Evolutionary conservation across 805 yeast species (phyloP), one percentile per base, ranked within the genome.

Genomic region (Candida sphagnicola): DNA sequence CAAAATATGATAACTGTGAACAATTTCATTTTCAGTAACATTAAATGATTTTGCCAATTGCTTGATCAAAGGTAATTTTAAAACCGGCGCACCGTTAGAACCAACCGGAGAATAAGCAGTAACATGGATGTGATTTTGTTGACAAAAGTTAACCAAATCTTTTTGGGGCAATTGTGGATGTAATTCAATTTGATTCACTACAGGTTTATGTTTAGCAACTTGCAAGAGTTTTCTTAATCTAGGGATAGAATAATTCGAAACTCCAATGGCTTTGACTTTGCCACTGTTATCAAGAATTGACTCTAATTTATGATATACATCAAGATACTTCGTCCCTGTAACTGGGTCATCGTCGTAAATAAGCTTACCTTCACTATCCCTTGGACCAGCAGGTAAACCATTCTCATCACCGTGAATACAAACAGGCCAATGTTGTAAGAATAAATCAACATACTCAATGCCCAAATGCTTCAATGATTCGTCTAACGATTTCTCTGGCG

Each of bases 41-140:
- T 58, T 53, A 50, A 84, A 73, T 58, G 79, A 78, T 41, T 71
- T 53, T 13, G 88, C 86, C 28, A 85, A 55, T 37, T 73, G 62
- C 34, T 61, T 48, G 3, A 82, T 70, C 12, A 65, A 46, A 16
- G 78, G 78, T 36, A 77, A 54, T 42, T 74, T 69, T 49, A 80
- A 51, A 37, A 78, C 70, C 23, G 87, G 86, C 1, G 86, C 86
- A 32, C 85, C 85, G 14, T 64, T 54, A 2, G 81, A 65, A 5
- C 90, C 93, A 37, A 79, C 63, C 8, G 86, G 85, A 18, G 83
- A 74, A 48, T 74, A 81, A 0, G 84, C 83, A 23, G 67, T 72
- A 5, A 78, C 50, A 3, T 62, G 41, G 31, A 74, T 71, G 3
- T 61, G 56, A 34, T 72, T 51, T 14, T 59, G 40, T 34, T 56